These are phyloP conservation scores for Knufia petricola DNA, from an alignment of 2,329 filamentous ascomycete species.

Conservation along the genomic window DNA sequence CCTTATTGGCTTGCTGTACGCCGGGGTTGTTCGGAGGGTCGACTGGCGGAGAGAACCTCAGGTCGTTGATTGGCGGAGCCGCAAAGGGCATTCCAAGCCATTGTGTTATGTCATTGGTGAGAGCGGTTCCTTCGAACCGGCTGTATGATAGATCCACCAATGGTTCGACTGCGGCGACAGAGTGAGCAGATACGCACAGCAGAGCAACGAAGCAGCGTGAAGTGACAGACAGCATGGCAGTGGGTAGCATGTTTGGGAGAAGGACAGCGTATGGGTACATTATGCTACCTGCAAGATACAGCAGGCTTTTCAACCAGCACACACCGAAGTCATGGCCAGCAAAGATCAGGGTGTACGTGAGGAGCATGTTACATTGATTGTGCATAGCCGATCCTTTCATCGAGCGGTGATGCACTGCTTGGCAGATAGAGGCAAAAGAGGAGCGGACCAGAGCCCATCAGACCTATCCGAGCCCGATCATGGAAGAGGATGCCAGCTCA, in stretches of 20 bases:
- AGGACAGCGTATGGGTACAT: background rate
- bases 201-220: background rate
- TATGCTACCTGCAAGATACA: background rate
- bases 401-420: too few species aligned
- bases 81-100: slow-evolving; percentile 72
- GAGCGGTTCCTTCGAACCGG: slow-evolving; percentile 50
- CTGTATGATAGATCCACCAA: slow-evolving; percentile 58
- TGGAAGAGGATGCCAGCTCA: too few species aligned
- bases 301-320: background rate
- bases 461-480: too few species aligned
- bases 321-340: background rate
- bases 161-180: slow-evolving; percentile 21
- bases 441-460: too few species aligned
- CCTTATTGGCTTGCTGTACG: slow-evolving; percentile 47
- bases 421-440: too few species aligned
- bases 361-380: background rate
- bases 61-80: slow-evolving; percentile 53
- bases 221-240: background rate
- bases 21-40: slow-evolving; percentile 45
- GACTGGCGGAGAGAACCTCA: slow-evolving; percentile 59
- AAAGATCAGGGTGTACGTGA: background rate
- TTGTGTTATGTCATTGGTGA: slow-evolving; percentile 51
- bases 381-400: too few species aligned
- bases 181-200: slow-evolving; percentile 9
- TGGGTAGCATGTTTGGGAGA: background rate